These are phyloP conservation scores for Ceratobasidium sp. DNA, from an alignment of 1,284 basidiomycete genomes.

Conservation along the genomic window DNA sequence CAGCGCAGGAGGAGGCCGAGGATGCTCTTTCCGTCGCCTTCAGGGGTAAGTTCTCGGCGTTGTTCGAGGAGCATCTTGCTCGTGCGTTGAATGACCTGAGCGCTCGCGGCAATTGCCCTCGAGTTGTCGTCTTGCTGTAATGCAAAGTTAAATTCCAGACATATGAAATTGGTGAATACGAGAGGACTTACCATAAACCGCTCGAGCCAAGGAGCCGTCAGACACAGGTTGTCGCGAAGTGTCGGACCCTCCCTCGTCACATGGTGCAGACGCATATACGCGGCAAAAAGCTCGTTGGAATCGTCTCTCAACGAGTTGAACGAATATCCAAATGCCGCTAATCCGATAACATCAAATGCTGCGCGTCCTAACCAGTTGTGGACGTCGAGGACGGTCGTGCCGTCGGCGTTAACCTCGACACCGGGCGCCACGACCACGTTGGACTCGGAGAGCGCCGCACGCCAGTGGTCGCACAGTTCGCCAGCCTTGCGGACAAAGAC, in stretches of 20 bases:
- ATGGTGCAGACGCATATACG: slow-evolving; percentile 52
- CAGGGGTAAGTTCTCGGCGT: slow-evolving; percentile 8
- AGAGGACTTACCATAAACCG: slow-evolving; percentile 63
- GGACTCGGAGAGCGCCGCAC: slow-evolving; percentile 6
- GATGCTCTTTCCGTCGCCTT: slow-evolving; percentile 31
- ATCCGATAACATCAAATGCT: slow-evolving; percentile 74
- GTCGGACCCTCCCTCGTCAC: slow-evolving; percentile 63
- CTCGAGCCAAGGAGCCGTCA: slow-evolving; percentile 63
- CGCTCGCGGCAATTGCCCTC: slow-evolving; percentile 53
- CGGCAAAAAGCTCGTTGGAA: slow-evolving; percentile 58
- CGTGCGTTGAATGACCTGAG: slow-evolving; percentile 55
- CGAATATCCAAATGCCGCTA: slow-evolving; percentile 58
- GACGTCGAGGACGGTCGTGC: slow-evolving; percentile 59
- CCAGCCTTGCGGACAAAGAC: slow-evolving; percentile 69
- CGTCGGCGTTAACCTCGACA: slow-evolving; percentile 33
- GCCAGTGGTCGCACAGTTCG: slow-evolving; percentile 55
- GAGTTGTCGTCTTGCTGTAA: slow-evolving; percentile 48
- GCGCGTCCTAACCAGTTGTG: slow-evolving; percentile 66
- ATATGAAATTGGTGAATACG: slow-evolving; percentile 60
- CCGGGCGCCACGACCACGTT: slow-evolving; percentile 34
- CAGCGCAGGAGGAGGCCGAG: slow-evolving; percentile 16
- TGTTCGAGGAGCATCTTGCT: slow-evolving; percentile 63
- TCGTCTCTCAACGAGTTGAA: slow-evolving; percentile 55
- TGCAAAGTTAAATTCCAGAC: slow-evolving; percentile 39
- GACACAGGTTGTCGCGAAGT: slow-evolving; percentile 59